A percentile compares a stretch with the other conserved stretches of the same genome.
These are phyloP conservation scores for Pelargonium cotyledonis DNA, from an alignment of 441 rosid genomes.

Conservation along the genomic window DNA sequence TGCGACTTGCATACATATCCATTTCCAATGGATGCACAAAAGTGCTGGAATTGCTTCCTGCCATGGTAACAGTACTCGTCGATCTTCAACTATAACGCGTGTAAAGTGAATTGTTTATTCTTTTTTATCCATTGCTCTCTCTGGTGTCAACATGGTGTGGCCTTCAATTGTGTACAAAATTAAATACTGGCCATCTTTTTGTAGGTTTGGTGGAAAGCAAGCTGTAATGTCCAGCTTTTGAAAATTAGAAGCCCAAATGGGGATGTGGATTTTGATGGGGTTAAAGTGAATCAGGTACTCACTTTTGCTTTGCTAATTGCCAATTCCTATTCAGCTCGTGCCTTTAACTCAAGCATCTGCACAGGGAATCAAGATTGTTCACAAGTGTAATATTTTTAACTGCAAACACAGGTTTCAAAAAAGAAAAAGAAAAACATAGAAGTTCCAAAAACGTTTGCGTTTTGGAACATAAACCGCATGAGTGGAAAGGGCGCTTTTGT, in stretches of 20 bases:
- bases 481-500: too few species aligned
- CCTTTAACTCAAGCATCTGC: neutral
- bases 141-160: slow-evolving; percentile 11
- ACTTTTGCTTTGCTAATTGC: neutral
- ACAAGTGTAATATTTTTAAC: neutral
- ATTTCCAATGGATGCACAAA: too few species aligned
- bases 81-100: slow-evolving; percentile 23
- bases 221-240: slow-evolving; percentile 8
- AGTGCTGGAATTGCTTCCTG: slow-evolving; percentile 21
- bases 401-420: too few species aligned
- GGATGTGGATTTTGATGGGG: neutral
- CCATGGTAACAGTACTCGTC: slow-evolving; percentile 14
- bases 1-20: too few species aligned
- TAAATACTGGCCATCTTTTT: neutral
- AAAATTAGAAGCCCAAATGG: neutral
- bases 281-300: slow-evolving; percentile 4
- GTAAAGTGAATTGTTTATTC: slow-evolving; percentile 6
- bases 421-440: too few species aligned
- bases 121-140: slow-evolving; percentile 1
- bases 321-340: neutral
- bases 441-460: too few species aligned
- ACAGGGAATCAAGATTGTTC: neutral
- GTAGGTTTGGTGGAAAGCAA: slow-evolving; percentile 17
- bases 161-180: slow-evolving; percentile 1
- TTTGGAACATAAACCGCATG: too few species aligned